Evolutionary conservation across 2,329 filamentous ascomycete genomes (phyloP), one percentile per base, ranked within the genome.

Genomic region (Daldinia sp.): DNA sequence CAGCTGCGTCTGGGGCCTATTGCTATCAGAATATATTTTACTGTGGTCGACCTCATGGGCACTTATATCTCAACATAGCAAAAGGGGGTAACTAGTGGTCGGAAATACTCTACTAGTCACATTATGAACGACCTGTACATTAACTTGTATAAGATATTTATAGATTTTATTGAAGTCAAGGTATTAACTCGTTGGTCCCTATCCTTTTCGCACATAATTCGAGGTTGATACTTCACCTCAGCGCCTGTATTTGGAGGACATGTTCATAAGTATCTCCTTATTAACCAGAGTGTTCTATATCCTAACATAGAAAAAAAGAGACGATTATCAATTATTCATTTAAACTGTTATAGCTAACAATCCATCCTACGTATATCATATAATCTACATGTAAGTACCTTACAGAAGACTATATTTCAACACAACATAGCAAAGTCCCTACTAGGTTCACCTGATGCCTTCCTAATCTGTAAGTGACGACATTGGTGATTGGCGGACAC

Each of bases 401-500:
- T 28, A 13, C 5, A 48, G 20, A 28, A 12, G 20, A 48, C 23
- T 48, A 4, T 10, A 37, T 13, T 13, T 12, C 4, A 37, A 10
- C 35, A 13, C 6, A 23, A 4, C 9, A 6, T 46, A 42, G 23
- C 15, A 7, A 30, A 23, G 26, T 62, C 37, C 59, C 48, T n/a
- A n/a, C 41, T 61, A 18, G 30, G 51, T 42, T 44, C 13, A 20
- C 18, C 37, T 30, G 51, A 9, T 9, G 48, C 3, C 55, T 65
- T 65, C 63, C 63, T 60, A 44, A 65, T 65, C 51, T 28, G 59
- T 62, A 44, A 63, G 15, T 37, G 9, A 57, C 26, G 59, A 57
- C 18, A 37, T 33, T 50, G 35, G 12, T 69, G 67, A 69, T 69
- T 69, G 67, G 67, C 50, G 33, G 13, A 7, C 23, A 23, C 30